Evolutionary conservation across 176 grass and related monocot species (phyloP).

Genomic region (Alopecurus myosuroides): DNA sequence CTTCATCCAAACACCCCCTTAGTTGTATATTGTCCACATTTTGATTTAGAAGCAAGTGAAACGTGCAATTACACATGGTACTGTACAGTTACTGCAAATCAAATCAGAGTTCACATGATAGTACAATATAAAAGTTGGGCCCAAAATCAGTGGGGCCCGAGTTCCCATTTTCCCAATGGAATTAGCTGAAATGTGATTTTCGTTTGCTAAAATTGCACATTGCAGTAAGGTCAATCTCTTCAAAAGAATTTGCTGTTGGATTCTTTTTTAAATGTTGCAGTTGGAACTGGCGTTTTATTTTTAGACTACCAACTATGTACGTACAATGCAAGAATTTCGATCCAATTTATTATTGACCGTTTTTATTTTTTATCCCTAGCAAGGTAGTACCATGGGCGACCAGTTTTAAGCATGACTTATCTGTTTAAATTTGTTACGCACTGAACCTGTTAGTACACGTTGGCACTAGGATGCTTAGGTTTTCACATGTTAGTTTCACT

Average conservation of each 20-base stretch:
- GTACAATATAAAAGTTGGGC: not conserved
- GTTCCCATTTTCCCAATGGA: not conserved
- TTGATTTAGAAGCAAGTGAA: not conserved
- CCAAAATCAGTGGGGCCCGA: not conserved
- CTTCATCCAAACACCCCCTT: not conserved
- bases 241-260: not conserved
- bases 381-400: not conserved
- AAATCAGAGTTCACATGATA: conserved; percentile 2
- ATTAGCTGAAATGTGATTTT: not conserved
- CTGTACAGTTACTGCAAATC: conserved; percentile 6
- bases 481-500: not conserved
- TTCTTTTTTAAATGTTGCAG: not conserved
- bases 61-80: not conserved
- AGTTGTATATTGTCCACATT: conserved; percentile 4
- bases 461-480: not conserved
- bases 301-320: not conserved
- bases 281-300: not conserved
- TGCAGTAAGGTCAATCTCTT: not conserved
- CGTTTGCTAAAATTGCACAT: not conserved
- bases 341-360: not conserved
- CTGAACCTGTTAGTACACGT: not conserved
- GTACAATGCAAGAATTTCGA: not conserved
- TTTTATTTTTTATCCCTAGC: not conserved
- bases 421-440: not conserved
- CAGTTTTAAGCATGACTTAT: not conserved